Base-by-base conservation (phyloP, 306 rosid genomes). In the Begonia fuchsioides region DNA sequence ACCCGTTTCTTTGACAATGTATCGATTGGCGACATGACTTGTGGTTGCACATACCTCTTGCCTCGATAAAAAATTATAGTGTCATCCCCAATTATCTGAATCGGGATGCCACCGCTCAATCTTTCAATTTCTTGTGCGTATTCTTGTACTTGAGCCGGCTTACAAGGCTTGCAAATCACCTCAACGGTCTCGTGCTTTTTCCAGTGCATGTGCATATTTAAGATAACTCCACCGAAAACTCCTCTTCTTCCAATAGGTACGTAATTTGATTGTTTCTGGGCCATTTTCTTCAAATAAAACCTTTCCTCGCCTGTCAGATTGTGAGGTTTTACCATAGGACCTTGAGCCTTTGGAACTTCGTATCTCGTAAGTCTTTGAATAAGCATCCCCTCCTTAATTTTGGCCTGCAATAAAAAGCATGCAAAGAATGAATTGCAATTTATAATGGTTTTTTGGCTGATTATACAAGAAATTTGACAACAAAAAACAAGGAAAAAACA, bases 181-280 rank as follows among this genome's bases (percentile, higher is more conserved):
- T 81, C 78, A 17, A 81, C 92, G 1, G 95, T 84, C 66, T 90
- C 95, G n/a, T 88, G 97, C 67, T 75, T 88, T 67, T 88, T 88
- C 97, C 97, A 84, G 64, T 84, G 97, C 97, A 90, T 64, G 59
- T 90, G 95, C 97, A 90, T 81, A 60, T 90, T 90, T 51, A 90
- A 90, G 76, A 90, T 64, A 61, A 90, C 86, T 44, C 95, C 97
- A 47, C 97, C 95, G 62, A 90, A 90, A 60, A 90, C 18, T 50
- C 95, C 97, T 75, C 95, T 70, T 72, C 80, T 74, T 43, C 97
- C 97, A 58, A 90, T 54, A 10, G 87, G 95, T n/a, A 72, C 77
- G 56, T 90, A 90, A 69, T 90, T 90, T 61, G 97, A 68, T 51
- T 78, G 74, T 78, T 90, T 90, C 61, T 84, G 97, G 61, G 80